Evolutionary conservation across 2,329 filamentous ascomycete species (phyloP).

Genomic region (Hypoxylon sp.): DNA sequence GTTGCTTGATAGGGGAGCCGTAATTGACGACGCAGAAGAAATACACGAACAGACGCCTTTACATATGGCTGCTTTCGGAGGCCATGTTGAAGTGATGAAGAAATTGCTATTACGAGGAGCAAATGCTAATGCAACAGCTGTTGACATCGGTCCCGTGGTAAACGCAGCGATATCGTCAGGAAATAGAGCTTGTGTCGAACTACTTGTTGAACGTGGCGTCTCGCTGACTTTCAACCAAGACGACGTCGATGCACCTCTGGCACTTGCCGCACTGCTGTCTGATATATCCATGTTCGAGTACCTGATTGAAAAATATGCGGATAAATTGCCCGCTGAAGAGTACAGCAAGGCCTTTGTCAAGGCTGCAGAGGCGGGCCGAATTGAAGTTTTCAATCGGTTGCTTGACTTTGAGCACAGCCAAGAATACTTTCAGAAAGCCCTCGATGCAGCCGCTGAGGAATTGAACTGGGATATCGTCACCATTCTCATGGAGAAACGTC

Average conservation of each 20-base stretch:
- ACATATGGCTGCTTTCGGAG: conserved; percentile 58
- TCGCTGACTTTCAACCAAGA: conserved; percentile 54
- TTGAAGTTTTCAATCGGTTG: conserved; percentile 59
- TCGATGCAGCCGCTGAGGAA: conserved; percentile 53
- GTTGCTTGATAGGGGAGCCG: conserved; percentile 54
- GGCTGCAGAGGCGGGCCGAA: conserved; percentile 58
- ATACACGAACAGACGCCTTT: conserved; percentile 55
- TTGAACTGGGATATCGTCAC: conserved; percentile 59
- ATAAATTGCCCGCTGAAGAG: conserved; percentile 57
- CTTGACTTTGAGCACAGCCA: conserved; percentile 55
- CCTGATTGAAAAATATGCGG: conserved; percentile 58
- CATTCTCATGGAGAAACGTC: conserved; percentile 54
- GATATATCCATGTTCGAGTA: conserved; percentile 61
- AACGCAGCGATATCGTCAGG: conserved; percentile 61
- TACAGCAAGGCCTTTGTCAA: conserved; percentile 58
- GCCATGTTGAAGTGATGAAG: conserved; percentile 59
- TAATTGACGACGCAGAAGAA: conserved; percentile 56
- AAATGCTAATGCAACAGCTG: conserved; percentile 55
- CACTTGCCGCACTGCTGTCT: conserved; percentile 57
- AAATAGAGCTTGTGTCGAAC: conserved; percentile 58
- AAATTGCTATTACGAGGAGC: conserved; percentile 58
- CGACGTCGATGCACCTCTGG: conserved; percentile 55
- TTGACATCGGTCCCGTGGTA: conserved; percentile 55
- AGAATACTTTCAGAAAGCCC: conserved; percentile 54
- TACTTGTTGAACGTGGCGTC: conserved; percentile 58